Base-by-base conservation (phyloP, 805 yeast genomes). In the Wickerhamomyces queroliae region DNA sequence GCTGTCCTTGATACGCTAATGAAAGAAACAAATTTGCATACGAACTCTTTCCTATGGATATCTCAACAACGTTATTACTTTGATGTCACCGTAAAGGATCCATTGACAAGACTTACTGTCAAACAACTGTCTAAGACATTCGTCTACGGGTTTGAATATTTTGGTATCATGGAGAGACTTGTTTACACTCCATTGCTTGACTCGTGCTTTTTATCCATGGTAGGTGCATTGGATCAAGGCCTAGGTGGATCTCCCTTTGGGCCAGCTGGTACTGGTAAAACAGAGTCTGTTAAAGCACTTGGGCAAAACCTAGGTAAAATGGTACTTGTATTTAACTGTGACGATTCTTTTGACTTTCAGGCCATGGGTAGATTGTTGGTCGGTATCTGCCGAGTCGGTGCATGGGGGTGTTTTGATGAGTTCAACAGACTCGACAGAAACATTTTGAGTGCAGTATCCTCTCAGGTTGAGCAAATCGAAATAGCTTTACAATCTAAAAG, bases 181-280 rank as follows among this genome's bases (percentile, higher is more conserved):
- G 95, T 91, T 0, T 72, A 76, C 39, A 91, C 97, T 0, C 87
- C 91, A 1, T 64, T 87, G 16, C 69, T 85, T 7, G 76, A 76
- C 35, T 65, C 70, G 6, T 76, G 87, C 41, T 87, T 74, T 54
- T 55, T 81, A 8, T 65, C 89, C 0, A 75, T 90, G 78, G 67
- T 84, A 0, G 83, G 81, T 43, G 90, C 97, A 0, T 56, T 89
- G 15, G 72, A 76, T 25, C 87, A 80, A 48, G 73, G 72, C 26
- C 64, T 78, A 8, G 98, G 98, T n/a, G 95, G 95, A 0, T 83
- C 95, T 1, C 83, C 95, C 1, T 79, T 83, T 59, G 98, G 98
- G 0, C 97, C 98, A 2, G 96, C 98, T 3, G 98, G 98, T 31
- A 91, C 98, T 0, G 98, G 98, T 47, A 91, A 91, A 55, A 91